Evolutionary conservation across 2,329 filamentous ascomycete genomes (phyloP).

Genomic region (Sarocladium kiliense): DNA sequence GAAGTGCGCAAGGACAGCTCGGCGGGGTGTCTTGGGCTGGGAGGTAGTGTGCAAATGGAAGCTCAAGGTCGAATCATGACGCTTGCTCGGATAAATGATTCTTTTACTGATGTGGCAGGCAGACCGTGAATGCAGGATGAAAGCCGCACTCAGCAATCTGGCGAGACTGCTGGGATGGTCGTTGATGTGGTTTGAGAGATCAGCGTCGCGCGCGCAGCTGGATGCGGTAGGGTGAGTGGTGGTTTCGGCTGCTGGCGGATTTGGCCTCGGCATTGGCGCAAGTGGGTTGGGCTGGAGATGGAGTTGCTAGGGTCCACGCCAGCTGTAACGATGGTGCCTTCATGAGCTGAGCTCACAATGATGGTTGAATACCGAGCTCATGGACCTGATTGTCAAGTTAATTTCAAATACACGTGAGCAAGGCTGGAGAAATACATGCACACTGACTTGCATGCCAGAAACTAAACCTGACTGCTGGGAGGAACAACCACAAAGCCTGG

Average conservation of each 20-base stretch:
- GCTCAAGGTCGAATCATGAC: neutral
- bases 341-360: constrained; percentile 16
- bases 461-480: no score
- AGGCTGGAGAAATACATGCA: no score
- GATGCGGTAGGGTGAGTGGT: neutral
- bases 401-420: no score
- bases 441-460: no score
- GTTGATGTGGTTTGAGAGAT: neutral
- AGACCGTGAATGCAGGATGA: no score
- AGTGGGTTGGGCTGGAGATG: no score
- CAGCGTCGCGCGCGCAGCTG: neutral
- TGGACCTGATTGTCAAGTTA: no score
- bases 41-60: neutral
- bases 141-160: neutral
- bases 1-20: neutral
- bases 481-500: no score
- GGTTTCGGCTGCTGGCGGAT: constrained; percentile 9
- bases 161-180: neutral
- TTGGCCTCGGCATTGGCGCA: constrained; percentile 9
- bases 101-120: neutral
- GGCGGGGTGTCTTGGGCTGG: neutral
- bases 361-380: no score
- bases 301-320: constrained; percentile 32
- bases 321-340: no score
- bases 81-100: neutral